phyloP scores from a whole-genome alignment of 768 basidiomycete species.

The Daedaleopsis sinensis region DNA sequence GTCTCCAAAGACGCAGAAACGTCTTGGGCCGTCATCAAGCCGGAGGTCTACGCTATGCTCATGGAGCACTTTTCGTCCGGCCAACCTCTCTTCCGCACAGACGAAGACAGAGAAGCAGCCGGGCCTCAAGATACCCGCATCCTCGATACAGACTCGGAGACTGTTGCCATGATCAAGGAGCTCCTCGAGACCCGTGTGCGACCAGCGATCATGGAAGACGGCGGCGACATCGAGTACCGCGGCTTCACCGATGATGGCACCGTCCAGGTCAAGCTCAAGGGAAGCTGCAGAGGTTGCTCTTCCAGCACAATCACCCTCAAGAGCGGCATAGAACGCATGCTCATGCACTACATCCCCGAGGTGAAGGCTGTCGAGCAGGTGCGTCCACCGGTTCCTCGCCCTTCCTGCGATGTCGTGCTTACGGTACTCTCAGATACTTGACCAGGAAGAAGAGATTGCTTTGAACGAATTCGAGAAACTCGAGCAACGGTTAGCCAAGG shows the following conservation, averaged over 20 bases:
- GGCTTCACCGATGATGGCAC: slow-evolving; percentile 85
- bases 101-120: slow-evolving; percentile 76
- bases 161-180: slow-evolving; percentile 99
- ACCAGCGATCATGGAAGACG: slow-evolving; percentile 98
- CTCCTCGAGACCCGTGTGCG: slow-evolving; percentile 91
- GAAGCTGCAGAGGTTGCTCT: slow-evolving; percentile 94
- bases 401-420: not conserved
- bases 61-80: slow-evolving; percentile 99
- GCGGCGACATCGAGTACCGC: slow-evolving; percentile 95
- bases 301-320: slow-evolving; percentile 96
- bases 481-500: slow-evolving; percentile 64
- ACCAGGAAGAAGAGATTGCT: slow-evolving; percentile 87
- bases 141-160: slow-evolving; percentile 92
- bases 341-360: slow-evolving; percentile 98
- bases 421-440: slow-evolving; percentile 65
- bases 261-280: slow-evolving; percentile 91
- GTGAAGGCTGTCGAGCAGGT: slow-evolving; percentile 92
- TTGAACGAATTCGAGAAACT: slow-evolving; percentile 86
- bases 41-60: slow-evolving; percentile 92
- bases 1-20: slow-evolving; percentile 89
- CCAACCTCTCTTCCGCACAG: slow-evolving; percentile 80
- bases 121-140: slow-evolving; percentile 94
- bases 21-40: slow-evolving; percentile 90
- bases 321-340: slow-evolving; percentile 96
- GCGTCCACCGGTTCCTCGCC: slow-evolving; percentile 19